Evolutionary conservation across 2,329 filamentous ascomycete species (phyloP).

Genomic region (Ampelomyces quisqualis): DNA sequence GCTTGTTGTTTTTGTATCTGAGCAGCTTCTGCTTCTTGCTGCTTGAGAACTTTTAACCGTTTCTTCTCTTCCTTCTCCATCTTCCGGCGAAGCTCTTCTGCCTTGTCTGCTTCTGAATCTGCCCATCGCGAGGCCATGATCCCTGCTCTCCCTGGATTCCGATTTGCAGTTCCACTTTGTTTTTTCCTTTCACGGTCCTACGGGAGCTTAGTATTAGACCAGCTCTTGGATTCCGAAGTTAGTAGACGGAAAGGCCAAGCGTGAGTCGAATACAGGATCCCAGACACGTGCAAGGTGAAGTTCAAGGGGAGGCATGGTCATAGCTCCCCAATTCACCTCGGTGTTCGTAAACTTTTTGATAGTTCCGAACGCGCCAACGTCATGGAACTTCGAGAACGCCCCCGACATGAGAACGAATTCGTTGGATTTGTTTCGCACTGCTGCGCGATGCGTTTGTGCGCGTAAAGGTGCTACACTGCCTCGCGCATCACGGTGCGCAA

Average conservation of each 20-base stretch:
- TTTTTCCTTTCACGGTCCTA: neutral
- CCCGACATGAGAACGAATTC: slow-evolving; percentile 34
- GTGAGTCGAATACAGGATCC: too few species aligned
- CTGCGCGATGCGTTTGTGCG: slow-evolving; percentile 20
- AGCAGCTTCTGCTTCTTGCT: slow-evolving; percentile 63
- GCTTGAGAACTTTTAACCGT: slow-evolving; percentile 78
- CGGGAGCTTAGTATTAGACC: neutral
- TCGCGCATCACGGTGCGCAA: slow-evolving; percentile 15
- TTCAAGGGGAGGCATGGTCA: slow-evolving; percentile 28
- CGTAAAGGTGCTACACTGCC: slow-evolving; percentile 4
- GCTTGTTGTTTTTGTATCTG: slow-evolving; percentile 28
- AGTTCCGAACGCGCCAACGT: slow-evolving; percentile 27
- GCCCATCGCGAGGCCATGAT: slow-evolving; percentile 79
- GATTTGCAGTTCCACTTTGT: too few species aligned
- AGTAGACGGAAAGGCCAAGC: too few species aligned
- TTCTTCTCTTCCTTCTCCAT: slow-evolving; percentile 88
- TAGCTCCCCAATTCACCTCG: slow-evolving; percentile 37
- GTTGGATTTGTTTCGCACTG: slow-evolving; percentile 28
- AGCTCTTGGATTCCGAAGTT: too few species aligned
- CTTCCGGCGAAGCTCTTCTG: slow-evolving; percentile 69
- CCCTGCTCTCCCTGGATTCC: slow-evolving; percentile 8
- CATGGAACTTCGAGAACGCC: slow-evolving; percentile 34
- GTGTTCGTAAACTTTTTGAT: slow-evolving; percentile 29
- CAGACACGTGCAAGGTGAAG: slow-evolving; percentile 17
- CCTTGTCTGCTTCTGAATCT: slow-evolving; percentile 77